Conservation (phyloP, 169 alveolate species). For the Eimeria sp. region DNA sequence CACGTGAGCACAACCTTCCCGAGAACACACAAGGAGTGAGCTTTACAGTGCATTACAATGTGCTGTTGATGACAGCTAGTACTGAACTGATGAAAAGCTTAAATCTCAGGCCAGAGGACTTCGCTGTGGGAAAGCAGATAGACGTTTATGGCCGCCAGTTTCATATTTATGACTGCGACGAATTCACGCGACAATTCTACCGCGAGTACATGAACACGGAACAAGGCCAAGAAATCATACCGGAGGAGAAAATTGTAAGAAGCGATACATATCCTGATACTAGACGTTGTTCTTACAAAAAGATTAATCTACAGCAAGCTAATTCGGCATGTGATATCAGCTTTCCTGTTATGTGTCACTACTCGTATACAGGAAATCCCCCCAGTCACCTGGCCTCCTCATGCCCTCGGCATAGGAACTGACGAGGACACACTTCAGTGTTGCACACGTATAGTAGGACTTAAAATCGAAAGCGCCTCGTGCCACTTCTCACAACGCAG, state of each 20-base stretch:
- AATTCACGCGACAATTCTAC: constrained; percentile 90
- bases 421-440: constrained; percentile 93
- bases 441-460: constrained; percentile 88
- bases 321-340: not conserved
- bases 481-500: not conserved
- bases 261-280: not conserved
- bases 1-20: constrained; percentile 8
- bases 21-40: not conserved
- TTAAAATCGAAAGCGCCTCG: not conserved
- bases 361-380: constrained; percentile 79
- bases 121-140: constrained; percentile 87
- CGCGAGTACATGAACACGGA: constrained; percentile 86
- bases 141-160: constrained; percentile 90
- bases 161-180: constrained; percentile 90
- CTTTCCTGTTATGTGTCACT: constrained; percentile 6
- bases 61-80: not conserved
- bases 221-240: constrained; percentile 88
- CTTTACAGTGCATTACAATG: not conserved
- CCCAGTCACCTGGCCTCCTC: constrained; percentile 90
- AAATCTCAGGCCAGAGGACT: constrained; percentile 86
- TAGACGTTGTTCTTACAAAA: not conserved
- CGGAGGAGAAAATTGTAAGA: constrained; percentile 64
- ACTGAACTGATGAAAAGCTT: not conserved
- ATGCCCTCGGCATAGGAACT: constrained; percentile 91
- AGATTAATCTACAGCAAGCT: not conserved